phyloP scores from a whole-genome alignment of 371 early-diverging fungal species.

The Lichtheimia ornata region DNA sequence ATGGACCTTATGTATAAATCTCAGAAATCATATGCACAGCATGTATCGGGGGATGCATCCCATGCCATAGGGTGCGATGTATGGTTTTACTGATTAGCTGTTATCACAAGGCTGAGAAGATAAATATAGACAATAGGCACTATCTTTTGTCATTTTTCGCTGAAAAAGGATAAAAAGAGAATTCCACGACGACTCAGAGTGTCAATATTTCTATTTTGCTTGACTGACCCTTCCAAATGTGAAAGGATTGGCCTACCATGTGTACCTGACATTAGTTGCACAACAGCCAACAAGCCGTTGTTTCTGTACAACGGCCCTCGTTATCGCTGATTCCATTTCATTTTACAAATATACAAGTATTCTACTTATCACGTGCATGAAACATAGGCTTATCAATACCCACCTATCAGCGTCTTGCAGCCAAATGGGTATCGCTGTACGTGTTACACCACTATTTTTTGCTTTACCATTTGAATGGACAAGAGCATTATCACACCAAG shows the following conservation, averaged over 20 bases:
- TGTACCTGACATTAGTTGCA: not conserved
- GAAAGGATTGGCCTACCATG: constrained; percentile 1
- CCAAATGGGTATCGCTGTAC: no score
- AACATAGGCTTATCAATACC: no score
- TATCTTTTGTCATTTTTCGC: not conserved
- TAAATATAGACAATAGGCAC: not conserved
- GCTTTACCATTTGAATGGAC: no score
- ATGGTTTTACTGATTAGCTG: no score
- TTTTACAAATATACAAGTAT: not conserved
- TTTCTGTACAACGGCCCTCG: not conserved
- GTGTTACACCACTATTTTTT: no score
- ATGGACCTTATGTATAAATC: not conserved
- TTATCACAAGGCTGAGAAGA: not conserved
- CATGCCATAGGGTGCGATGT: no score
- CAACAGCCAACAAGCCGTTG: not conserved
- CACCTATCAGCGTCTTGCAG: no score
- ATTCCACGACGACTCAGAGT: not conserved
- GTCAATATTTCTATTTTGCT: constrained; percentile 1
- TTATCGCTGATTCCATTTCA: not conserved
- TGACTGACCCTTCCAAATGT: not conserved
- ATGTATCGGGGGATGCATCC: not conserved
- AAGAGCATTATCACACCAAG: no score
- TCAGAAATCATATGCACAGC: not conserved
- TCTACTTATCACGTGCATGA: not conserved
- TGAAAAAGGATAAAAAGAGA: constrained; percentile 1